Evolutionary conservation across 495 filamentous ascomycete species (phyloP), one percentile per base, ranked within the genome.

Genomic region (Hypoxylon rickii): DNA sequence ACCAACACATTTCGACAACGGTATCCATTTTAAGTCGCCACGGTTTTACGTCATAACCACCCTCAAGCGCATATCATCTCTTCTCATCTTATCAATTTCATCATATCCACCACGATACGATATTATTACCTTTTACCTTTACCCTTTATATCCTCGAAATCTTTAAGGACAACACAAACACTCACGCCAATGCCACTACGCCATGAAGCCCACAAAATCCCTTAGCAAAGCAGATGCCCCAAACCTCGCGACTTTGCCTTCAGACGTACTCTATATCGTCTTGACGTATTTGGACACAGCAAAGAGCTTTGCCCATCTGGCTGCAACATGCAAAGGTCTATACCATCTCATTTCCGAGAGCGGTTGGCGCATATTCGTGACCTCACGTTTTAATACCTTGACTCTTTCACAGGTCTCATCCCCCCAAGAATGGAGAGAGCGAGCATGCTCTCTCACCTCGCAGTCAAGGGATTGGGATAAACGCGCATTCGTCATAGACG

Each of bases 381-480:
- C 51, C 18, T 55, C 29, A 22, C 58, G 65, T n/a, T 79, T 79
- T 43, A 62, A 58, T 7, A 70, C 70, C 1, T 64, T 76, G 7
- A 44, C 29, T 2, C 16, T 72, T 1, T 67, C 70, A 0, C 32
- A 26, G 13, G 38, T 7, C 42, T 60, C 29, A 10, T 46, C 43
- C n/a, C 29, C 11, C 7, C 13, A 50, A 17, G 65, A 67, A 10
- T 77, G 74, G 74, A 55, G 32, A 6, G 52, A 69, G 11, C 53
- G 73, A 12, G 76, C 75, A 8, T 63, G 67, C 2, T 65, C 66
- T 0, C 44, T 76, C 37, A 78, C 74, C 1, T 70, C 63, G 31
- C 76, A 78, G 44, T 71, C 70, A 12, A 61, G 75, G 3, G 73
- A 70, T 53, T 79, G 76, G 76, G 75, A 77, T 18, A 65, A 57